Evolutionary conservation across 495 filamentous ascomycete genomes (phyloP), one percentile per base, ranked within the genome.

Genomic region (Clohesyomyces aquaticus): DNA sequence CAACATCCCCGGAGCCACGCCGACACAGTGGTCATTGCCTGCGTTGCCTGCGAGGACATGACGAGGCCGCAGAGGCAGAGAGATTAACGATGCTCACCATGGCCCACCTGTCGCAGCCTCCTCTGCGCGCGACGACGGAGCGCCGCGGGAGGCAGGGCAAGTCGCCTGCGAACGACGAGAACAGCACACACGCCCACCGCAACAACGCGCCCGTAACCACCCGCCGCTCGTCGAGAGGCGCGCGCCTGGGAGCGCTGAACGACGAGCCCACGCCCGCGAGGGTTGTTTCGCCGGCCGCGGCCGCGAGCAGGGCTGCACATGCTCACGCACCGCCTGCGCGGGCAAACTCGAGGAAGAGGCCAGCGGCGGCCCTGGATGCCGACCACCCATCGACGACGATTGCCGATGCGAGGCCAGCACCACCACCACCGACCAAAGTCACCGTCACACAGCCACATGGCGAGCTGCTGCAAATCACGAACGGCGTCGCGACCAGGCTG

Each of bases 381-480:
- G 49, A 61, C n/a, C n/a, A n/a, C 51, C 38, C 65, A 48, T 6
- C 32, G 14, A 38, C 32, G 6, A 38, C 32, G 32, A 64, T 50
- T 2, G 16, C 53, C 38, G 38, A 65, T 38, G 28, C 65, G 32
- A 69, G 68, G n/a, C n/a, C n/a, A n/a, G n/a, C n/a, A n/a, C n/a
- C n/a, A n/a, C n/a, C n/a, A 62, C 72, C 75, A 12, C 75, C 75
- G 16, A 75, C 67, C 26, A 72, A 69, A 41, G 53, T 74, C 51
- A 72, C 69, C 22, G 69, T 71, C 22, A 64, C 68, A 59, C 68
- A 73, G 55, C 73, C 73, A 28, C 67, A 74, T 63, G 73, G 69
- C 29, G 52, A 61, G 32, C 60, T 77, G 8, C 46, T 76, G 0
- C 65, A 70, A 47, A 74, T 69, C 22, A 62, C 72, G 18, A 76